A percentile compares a stretch with the other conserved stretches of the same genome.
These are phyloP conservation scores for Gomphus bonarii DNA, from an alignment of 1,284 basidiomycete species.

Conservation along the genomic window DNA sequence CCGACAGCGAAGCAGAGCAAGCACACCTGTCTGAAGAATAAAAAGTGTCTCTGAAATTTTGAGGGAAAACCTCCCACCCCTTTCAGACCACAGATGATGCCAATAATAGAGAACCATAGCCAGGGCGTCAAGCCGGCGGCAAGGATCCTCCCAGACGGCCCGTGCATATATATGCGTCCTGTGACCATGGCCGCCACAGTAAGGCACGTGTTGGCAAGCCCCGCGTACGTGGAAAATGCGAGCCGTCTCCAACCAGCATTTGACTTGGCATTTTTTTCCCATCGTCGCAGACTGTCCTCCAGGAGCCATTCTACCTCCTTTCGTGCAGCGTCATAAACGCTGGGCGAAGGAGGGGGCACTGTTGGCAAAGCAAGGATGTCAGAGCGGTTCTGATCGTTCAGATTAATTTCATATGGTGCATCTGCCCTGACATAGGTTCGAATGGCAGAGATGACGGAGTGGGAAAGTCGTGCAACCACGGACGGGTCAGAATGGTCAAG, in stretches of 20 bases:
- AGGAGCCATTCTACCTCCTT: neutral
- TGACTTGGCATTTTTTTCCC: neutral
- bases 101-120: neutral
- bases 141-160: neutral
- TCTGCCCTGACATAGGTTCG: neutral
- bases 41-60: neutral
- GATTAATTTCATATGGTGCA: slow-evolving; percentile 1
- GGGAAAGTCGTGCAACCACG: neutral
- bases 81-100: neutral
- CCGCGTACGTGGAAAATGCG: neutral
- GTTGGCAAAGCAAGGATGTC: neutral
- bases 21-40: neutral
- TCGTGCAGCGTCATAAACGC: neutral
- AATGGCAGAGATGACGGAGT: neutral
- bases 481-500: neutral
- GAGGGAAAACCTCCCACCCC: neutral
- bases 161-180: neutral
- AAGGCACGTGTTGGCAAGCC: neutral
- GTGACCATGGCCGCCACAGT: neutral
- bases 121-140: neutral
- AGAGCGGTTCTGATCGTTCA: neutral
- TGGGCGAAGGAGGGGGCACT: neutral
- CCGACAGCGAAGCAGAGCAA: neutral
- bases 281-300: neutral
- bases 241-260: slow-evolving; percentile 1